Percentiles rank a stretch among this genome's conserved stretches.
Evolutionary conservation across 1,284 basidiomycete species (phyloP).

Genomic region (Ustilago nuda): DNA sequence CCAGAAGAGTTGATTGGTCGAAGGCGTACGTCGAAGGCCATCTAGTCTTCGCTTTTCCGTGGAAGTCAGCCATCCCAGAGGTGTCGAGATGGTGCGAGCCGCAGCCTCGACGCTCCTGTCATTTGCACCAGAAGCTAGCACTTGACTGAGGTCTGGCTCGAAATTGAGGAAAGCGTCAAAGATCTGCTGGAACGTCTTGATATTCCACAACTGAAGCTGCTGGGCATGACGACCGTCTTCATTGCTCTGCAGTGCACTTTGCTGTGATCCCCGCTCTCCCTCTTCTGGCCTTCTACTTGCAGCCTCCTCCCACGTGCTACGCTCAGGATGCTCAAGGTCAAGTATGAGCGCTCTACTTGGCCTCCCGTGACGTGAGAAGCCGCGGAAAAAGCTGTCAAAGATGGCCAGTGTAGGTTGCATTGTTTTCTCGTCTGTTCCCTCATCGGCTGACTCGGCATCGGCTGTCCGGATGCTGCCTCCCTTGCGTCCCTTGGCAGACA

Average conservation of each 20-base stretch:
- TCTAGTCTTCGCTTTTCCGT: constrained; percentile 29
- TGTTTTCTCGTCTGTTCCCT: constrained; percentile 6
- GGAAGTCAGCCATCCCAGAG: constrained; percentile 21
- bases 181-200: constrained; percentile 43
- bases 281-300: not conserved
- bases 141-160: constrained; percentile 20
- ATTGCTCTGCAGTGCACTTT: not conserved
- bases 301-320: constrained; percentile 28
- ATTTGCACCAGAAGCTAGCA: not conserved
- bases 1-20: constrained; percentile 47
- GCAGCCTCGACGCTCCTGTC: not conserved
- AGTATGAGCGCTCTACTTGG: constrained; percentile 11
- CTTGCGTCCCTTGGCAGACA: not conserved
- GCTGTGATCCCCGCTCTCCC: not conserved
- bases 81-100: constrained; percentile 18
- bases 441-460: not conserved
- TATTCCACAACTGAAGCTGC: constrained; percentile 36
- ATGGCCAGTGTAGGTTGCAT: constrained; percentile 36
- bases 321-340: constrained; percentile 17
- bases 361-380: constrained; percentile 29
- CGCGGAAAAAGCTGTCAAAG: constrained; percentile 45
- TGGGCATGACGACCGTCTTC: not conserved
- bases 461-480: not conserved
- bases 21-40: constrained; percentile 20
- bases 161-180: constrained; percentile 38